Evolutionary conservation across 2,329 filamentous ascomycete genomes (phyloP).

Genomic region (Colletotrichum graminicola): DNA sequence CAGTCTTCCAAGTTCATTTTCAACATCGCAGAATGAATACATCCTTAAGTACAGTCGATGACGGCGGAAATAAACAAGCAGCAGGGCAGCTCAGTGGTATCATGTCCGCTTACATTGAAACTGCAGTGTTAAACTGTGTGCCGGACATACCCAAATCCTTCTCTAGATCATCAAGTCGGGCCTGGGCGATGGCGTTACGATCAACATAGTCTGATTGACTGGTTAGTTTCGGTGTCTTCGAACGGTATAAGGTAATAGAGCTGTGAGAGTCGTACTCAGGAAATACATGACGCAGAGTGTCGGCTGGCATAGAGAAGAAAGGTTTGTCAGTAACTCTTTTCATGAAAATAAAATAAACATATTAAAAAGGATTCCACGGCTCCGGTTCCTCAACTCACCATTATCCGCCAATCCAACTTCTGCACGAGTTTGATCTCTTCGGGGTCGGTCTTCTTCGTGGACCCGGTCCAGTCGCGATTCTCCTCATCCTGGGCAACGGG

Average conservation of each 20-base stretch:
- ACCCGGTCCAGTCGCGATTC: conserved; percentile 54
- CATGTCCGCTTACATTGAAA: conserved; percentile 51
- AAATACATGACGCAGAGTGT: conserved; percentile 59
- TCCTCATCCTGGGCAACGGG: conserved; percentile 43
- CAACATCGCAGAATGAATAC: background rate
- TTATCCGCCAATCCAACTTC: conserved; percentile 57
- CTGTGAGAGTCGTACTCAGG: conserved; percentile 48
- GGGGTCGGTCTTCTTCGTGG: conserved; percentile 54
- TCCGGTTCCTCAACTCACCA: conserved; percentile 48
- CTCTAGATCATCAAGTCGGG: conserved; percentile 56
- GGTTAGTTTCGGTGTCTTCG: background rate
- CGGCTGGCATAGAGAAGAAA: conserved; percentile 44
- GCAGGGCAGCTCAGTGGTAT: background rate
- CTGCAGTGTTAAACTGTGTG: conserved; percentile 52
- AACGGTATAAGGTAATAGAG: background rate
- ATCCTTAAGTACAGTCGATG: background rate
- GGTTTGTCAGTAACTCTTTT: conserved; percentile 15
- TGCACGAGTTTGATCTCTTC: conserved; percentile 55
- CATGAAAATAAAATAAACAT: no score
- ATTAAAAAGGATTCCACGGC: no score
- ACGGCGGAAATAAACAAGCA: background rate
- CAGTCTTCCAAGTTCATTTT: conserved; percentile 43
- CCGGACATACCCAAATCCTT: conserved; percentile 58
- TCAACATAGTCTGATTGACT: conserved; percentile 52
- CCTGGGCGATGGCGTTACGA: conserved; percentile 61